phyloP scores from a whole-genome alignment of 208 protist genomes.

The Lotmaria passim region DNA sequence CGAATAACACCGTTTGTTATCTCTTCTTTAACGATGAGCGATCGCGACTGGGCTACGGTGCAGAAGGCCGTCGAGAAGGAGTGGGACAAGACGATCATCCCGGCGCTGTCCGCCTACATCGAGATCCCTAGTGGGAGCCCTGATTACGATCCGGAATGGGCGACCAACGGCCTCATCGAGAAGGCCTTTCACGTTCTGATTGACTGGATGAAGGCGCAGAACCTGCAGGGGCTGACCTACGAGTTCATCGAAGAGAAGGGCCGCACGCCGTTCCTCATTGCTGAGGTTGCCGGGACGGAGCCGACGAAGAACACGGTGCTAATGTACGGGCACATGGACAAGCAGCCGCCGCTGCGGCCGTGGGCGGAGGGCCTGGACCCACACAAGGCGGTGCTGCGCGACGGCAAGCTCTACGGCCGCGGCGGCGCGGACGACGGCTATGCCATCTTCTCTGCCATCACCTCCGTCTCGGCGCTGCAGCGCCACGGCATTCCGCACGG shows the following conservation, averaged over 20 bases:
- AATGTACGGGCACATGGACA: conserved; percentile 97
- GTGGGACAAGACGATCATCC: conserved; percentile 91
- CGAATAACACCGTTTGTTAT: neutral
- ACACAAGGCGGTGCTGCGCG: conserved; percentile 82
- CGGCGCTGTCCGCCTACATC: conserved; percentile 88
- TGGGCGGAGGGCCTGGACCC: conserved; percentile 93
- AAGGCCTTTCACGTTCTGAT: conserved; percentile 89
- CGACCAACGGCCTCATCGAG: conserved; percentile 88
- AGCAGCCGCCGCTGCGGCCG: conserved; percentile 94
- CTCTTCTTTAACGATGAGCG: conserved; percentile 8
- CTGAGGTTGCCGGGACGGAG: conserved; percentile 78
- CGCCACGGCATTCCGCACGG: conserved; percentile 82
- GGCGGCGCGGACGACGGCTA: conserved; percentile 94
- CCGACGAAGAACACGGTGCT: conserved; percentile 78
- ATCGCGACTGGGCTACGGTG: conserved; percentile 59
- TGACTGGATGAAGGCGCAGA: conserved; percentile 88
- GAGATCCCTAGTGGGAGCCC: conserved; percentile 95
- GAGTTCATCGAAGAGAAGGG: conserved; percentile 81
- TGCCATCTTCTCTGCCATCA: conserved; percentile 83
- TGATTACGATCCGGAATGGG: conserved; percentile 87
- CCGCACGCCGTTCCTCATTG: conserved; percentile 85
- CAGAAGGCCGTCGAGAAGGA: conserved; percentile 57
- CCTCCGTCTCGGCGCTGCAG: conserved; percentile 79
- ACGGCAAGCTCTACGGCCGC: conserved; percentile 92
- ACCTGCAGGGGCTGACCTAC: conserved; percentile 75